A percentile compares a stretch with the other conserved stretches of the same genome.
phyloP scores from a whole-genome alignment of 2,329 filamentous ascomycete genomes.

The Helotiales sp. region DNA sequence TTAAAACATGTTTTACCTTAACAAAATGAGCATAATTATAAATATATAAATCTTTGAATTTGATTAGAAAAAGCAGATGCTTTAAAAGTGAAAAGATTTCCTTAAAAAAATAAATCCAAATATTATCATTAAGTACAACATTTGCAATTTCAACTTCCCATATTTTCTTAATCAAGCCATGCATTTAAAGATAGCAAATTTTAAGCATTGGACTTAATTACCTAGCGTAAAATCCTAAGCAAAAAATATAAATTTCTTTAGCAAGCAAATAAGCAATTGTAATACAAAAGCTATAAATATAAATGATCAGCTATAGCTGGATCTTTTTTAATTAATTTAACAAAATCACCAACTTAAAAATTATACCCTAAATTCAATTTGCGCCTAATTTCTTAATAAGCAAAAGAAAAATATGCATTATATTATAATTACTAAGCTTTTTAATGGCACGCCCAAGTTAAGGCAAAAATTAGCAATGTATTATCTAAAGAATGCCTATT shows the following conservation, averaged over 20 bases:
- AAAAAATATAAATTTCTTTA: conserved; percentile 86
- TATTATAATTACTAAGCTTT: conserved; percentile 98
- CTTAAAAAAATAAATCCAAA: conserved; percentile 90
- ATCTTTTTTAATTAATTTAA: conserved; percentile 93
- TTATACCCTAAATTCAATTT: conserved; percentile 97
- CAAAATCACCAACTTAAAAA: conserved; percentile 93
- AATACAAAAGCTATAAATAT: conserved; percentile 95
- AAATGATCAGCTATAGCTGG: conserved; percentile 89
- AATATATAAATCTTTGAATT: conserved; percentile 92
- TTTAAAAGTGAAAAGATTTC: conserved; percentile 92
- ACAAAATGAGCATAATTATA: conserved; percentile 90
- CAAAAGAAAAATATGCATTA: conserved; percentile 99
- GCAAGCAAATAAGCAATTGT: conserved; percentile 97
- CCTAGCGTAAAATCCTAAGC: conserved; percentile 71
- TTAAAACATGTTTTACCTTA: conserved; percentile 93
- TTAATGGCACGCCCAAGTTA: conserved; percentile 94
- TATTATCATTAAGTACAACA: conserved; percentile 99
- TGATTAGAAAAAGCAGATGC: conserved; percentile 81
- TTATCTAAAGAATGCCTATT: conserved; percentile 95
- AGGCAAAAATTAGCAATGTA: conserved; percentile 90
- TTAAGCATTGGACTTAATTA: conserved; percentile 87
- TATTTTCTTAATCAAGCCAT: conserved; percentile 89
- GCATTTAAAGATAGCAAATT: conserved; percentile 78
- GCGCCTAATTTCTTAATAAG: conserved; percentile 90
- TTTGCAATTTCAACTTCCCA: conserved; percentile 97